A percentile compares a stretch with the other conserved stretches of the same genome.
phyloP scores from a whole-genome alignment of 129 eudicot genomes.

The Helianthus tuberosus region DNA sequence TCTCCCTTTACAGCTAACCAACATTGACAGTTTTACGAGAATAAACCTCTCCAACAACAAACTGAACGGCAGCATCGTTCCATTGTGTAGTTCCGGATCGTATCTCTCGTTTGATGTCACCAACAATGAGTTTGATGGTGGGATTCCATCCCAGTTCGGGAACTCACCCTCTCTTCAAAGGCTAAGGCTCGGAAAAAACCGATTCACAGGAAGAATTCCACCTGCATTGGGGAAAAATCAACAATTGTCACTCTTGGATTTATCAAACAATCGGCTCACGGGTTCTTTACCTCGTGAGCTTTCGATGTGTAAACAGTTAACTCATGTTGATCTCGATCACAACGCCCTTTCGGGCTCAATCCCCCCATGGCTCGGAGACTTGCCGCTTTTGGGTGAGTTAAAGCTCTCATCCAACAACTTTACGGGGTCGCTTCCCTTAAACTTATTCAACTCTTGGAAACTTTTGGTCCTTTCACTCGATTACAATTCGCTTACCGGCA shows the following conservation, averaged over 20 bases:
- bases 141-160: conserved; percentile 69
- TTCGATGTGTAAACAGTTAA: conserved; percentile 58
- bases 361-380: conserved; percentile 78
- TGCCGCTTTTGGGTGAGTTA: conserved; percentile 78
- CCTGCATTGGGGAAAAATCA: conserved; percentile 55
- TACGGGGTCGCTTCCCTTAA: conserved; percentile 62
- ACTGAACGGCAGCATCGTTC: conserved; percentile 71
- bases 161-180: conserved; percentile 67
- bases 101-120: conserved; percentile 83
- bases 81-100: conserved; percentile 72
- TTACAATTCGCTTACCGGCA: conserved; percentile 68
- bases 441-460: conserved; percentile 70
- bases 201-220: conserved; percentile 68
- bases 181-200: conserved; percentile 71
- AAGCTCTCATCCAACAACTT: conserved; percentile 79
- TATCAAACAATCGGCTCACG: conserved; percentile 65
- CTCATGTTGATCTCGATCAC: conserved; percentile 78
- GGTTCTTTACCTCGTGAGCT: conserved; percentile 73
- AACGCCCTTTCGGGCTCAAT: conserved; percentile 71
- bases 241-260: conserved; percentile 65
- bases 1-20: conserved; percentile 59
- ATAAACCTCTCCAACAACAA: conserved; percentile 75
- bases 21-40: conserved; percentile 63
- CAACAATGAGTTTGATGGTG: conserved; percentile 68
- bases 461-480: conserved; percentile 73